phyloP scores from a whole-genome alignment of 2,329 filamentous ascomycete species.

The Ophiostoma fasciatum region DNA sequence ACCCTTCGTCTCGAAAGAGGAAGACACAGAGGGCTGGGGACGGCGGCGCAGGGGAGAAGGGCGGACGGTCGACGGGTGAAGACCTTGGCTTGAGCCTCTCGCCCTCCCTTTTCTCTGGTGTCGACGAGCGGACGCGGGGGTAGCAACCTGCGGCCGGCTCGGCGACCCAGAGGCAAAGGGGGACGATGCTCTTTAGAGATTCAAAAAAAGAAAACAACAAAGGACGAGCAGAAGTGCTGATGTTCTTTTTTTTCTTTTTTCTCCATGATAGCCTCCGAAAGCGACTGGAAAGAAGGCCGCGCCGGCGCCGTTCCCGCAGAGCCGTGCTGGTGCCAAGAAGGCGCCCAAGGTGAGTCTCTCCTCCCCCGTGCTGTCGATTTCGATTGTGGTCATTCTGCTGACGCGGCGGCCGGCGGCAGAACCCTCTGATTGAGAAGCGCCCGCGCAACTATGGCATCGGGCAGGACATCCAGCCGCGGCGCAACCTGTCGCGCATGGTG shows the following conservation, averaged over 20 bases:
- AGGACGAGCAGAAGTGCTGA: conserved; percentile 73
- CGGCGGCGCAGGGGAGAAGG: neutral
- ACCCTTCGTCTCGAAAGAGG: conserved; percentile 28
- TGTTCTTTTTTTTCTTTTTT: conserved; percentile 99
- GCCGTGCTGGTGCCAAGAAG: conserved; percentile 90
- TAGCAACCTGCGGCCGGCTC: no score
- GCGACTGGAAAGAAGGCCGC: conserved; percentile 85
- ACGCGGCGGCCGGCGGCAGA: conserved; percentile 55
- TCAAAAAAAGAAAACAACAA: conserved; percentile 49
- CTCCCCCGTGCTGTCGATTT: no score
- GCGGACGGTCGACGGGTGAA: conserved; percentile 29
- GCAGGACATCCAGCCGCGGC: conserved; percentile 93
- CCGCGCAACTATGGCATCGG: conserved; percentile 96
- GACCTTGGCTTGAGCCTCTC: conserved; percentile 50
- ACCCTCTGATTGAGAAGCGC: conserved; percentile 98
- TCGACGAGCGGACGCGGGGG: no score
- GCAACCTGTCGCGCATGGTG: conserved; percentile 95
- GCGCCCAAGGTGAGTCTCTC: conserved; percentile 87
- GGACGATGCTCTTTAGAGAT: conserved; percentile 69
- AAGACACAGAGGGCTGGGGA: no score
- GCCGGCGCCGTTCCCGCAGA: conserved; percentile 88
- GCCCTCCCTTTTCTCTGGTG: no score
- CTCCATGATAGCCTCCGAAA: conserved; percentile 99
- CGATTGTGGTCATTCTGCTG: conserved; percentile 7
- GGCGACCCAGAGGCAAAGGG: no score